Conservation (phyloP, 345 rosid species). For the Pistacia integerrima region DNA sequence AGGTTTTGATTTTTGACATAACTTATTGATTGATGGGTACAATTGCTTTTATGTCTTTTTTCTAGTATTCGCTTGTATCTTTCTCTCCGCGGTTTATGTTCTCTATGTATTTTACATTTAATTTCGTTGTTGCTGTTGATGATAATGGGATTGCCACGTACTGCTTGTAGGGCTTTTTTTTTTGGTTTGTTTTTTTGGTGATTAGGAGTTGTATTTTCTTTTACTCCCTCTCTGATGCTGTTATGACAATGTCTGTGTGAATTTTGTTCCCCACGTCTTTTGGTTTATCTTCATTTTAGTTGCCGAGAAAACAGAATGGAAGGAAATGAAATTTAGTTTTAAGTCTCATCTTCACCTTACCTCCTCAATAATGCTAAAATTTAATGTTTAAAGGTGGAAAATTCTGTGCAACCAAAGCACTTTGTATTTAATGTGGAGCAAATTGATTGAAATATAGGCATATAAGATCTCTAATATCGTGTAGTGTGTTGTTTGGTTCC, state of each 20-base stretch:
- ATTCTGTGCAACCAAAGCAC: not conserved
- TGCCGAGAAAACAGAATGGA: not conserved
- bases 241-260: not conserved
- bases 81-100: not conserved
- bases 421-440: not conserved
- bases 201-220: not conserved
- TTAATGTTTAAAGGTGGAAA: not conserved
- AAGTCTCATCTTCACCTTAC: not conserved
- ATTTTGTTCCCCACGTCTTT: not conserved
- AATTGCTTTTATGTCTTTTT: not conserved
- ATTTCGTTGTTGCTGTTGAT: not conserved
- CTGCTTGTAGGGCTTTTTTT: conserved; percentile 14
- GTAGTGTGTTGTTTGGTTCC: not conserved
- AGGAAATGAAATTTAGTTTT: not conserved
- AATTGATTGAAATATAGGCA: not conserved
- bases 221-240: not conserved
- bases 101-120: not conserved
- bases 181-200: not conserved
- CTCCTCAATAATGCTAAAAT: not conserved
- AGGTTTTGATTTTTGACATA: not conserved
- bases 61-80: not conserved
- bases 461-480: not conserved
- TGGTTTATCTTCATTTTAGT: not conserved
- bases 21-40: not conserved
- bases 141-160: not conserved